These are phyloP conservation scores for Sungouiella thailandica DNA, from an alignment of 805 yeast species.

Conservation along the genomic window DNA sequence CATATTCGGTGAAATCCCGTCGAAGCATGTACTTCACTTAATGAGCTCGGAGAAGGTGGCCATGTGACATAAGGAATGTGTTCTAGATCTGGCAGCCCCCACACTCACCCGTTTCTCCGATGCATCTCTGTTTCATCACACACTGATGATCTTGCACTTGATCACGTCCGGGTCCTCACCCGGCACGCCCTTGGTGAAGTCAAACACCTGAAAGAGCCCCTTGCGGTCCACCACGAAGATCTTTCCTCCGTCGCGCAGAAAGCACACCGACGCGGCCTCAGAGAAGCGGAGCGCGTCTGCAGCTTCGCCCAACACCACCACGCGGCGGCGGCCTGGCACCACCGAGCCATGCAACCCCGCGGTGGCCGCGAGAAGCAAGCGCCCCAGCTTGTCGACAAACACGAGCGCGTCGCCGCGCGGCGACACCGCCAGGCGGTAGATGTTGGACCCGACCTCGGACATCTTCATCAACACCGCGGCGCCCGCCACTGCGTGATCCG, in stretches of 20 bases:
- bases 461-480: conserved; percentile 44
- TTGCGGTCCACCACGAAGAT: conserved; percentile 74
- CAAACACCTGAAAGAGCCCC: conserved; percentile 74
- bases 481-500: conserved; percentile 18
- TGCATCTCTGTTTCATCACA: conserved; percentile 2
- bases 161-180: conserved; percentile 60
- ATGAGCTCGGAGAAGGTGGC: no score
- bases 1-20: no score
- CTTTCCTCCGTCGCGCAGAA: conserved; percentile 78
- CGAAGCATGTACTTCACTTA: no score
- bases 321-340: conserved; percentile 36
- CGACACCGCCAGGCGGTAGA: conserved; percentile 69
- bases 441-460: conserved; percentile 75
- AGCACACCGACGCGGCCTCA: conserved; percentile 75
- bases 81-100: no score
- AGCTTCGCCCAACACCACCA: conserved; percentile 71
- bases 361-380: conserved; percentile 62
- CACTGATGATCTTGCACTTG: conserved; percentile 54
- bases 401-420: conserved; percentile 88
- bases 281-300: conserved; percentile 65
- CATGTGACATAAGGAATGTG: no score
- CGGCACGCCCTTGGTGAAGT: conserved; percentile 83
- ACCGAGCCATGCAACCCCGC: conserved; percentile 37
- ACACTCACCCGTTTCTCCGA: no score
- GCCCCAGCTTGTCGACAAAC: conserved; percentile 73